phyloP scores from a whole-genome alignment of 2,329 filamentous ascomycete species.

The Scedosporium minutisporum region DNA sequence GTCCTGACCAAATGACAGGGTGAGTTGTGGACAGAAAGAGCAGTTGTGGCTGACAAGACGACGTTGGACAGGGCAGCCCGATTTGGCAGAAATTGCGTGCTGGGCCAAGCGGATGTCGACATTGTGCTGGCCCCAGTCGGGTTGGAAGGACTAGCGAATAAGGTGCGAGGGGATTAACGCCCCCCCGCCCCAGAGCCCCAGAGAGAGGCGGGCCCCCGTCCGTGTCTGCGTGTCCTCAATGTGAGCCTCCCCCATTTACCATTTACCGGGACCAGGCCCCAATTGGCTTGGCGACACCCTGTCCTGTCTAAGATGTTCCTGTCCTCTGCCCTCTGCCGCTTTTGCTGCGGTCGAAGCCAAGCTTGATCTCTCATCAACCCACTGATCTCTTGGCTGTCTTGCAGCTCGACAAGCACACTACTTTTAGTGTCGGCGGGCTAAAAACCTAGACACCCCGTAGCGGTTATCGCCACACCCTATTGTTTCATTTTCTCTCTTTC shows the following conservation, averaged over 20 bases:
- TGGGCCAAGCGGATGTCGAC: constrained; percentile 6
- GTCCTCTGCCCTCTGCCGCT: neutral
- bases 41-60: neutral
- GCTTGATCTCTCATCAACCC: neutral
- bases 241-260: neutral
- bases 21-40: neutral
- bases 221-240: neutral
- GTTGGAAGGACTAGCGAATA: neutral
- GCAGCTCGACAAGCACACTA: no score
- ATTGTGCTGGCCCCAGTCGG: neutral
- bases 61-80: neutral
- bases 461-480: neutral
- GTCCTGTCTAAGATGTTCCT: neutral
- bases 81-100: constrained; percentile 6
- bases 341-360: neutral
- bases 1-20: neutral
- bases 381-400: neutral
- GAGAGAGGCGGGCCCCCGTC: neutral
- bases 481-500: neutral
- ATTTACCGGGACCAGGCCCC: neutral
- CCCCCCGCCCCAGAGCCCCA: neutral
- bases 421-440: no score
- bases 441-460: neutral
- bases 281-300: neutral
- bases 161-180: neutral